Conservation (phyloP, 176 grass and related monocot species). For the Aegilops longissima region DNA sequence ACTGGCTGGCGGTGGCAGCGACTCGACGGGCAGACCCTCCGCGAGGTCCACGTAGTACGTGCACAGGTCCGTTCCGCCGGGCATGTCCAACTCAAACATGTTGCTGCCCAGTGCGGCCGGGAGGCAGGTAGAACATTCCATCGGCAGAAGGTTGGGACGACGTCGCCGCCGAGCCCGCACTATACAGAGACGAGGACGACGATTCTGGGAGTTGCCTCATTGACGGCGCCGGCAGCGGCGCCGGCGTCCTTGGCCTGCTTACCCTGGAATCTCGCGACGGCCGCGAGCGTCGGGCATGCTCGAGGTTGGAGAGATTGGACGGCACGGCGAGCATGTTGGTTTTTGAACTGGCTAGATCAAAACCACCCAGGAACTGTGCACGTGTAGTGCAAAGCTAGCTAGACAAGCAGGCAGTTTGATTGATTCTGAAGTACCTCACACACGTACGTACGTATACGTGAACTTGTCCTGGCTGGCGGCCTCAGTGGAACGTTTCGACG, state of each 20-base stretch:
- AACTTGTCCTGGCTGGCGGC: too few species aligned
- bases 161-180: background rate
- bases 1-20: background rate
- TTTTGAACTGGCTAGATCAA: too few species aligned
- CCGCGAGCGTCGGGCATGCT: conserved; percentile 26
- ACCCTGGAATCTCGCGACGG: conserved; percentile 1
- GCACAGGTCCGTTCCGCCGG: conserved; percentile 11
- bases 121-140: background rate
- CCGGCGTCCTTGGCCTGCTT: background rate
- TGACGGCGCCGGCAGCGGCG: background rate
- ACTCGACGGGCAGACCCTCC: conserved; percentile 44
- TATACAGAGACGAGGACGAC: background rate
- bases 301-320: background rate
- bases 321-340: background rate
- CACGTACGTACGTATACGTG: too few species aligned
- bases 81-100: conserved; percentile 21
- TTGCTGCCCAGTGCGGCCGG: background rate
- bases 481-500: too few species aligned
- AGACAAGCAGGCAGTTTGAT: too few species aligned
- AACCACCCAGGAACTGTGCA: too few species aligned
- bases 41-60: background rate
- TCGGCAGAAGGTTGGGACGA: background rate
- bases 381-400: too few species aligned
- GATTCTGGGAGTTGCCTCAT: background rate
- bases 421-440: too few species aligned